phyloP scores from a whole-genome alignment of 2,329 filamentous ascomycete species.

The Aureobasidium sp. region DNA sequence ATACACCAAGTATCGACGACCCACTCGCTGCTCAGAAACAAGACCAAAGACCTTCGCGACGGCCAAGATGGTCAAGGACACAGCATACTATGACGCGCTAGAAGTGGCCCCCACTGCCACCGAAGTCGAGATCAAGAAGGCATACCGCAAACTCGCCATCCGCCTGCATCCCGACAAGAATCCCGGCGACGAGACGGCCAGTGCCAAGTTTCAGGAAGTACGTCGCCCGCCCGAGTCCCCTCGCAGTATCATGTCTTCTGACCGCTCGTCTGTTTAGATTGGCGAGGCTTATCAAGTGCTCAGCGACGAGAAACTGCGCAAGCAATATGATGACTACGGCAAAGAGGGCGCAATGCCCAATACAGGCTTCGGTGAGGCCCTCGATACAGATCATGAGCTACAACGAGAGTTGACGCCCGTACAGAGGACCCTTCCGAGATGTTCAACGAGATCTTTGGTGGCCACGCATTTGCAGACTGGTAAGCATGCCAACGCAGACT shows the following conservation, averaged over 20 bases:
- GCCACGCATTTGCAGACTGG: constrained; percentile 89
- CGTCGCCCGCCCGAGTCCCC: constrained; percentile 17
- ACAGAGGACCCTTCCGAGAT: constrained; percentile 87
- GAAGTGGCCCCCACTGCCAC: constrained; percentile 79
- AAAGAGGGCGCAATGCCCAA: constrained; percentile 89
- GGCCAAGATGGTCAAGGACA: constrained; percentile 46
- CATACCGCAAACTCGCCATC: constrained; percentile 79
- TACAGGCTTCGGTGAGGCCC: constrained; percentile 68
- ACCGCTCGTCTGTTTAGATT: constrained; percentile 39
- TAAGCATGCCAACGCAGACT: constrained; percentile 19
- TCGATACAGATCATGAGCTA: background rate
- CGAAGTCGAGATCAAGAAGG: constrained; percentile 93
- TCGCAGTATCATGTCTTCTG: background rate
- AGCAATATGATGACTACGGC: constrained; percentile 92
- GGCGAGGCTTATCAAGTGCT: constrained; percentile 74
- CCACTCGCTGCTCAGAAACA: background rate
- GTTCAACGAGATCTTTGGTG: constrained; percentile 97
- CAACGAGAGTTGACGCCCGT: constrained; percentile 17
- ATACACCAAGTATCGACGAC: background rate
- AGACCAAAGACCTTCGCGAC: background rate
- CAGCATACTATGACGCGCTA: constrained; percentile 79
- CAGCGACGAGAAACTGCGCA: constrained; percentile 77
- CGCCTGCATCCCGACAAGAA: constrained; percentile 97
- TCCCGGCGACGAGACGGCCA: constrained; percentile 86
- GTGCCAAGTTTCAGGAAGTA: constrained; percentile 89